phyloP scores from a whole-genome alignment of 2,329 filamentous ascomycete genomes.

The Ascosphaera acerosa region DNA sequence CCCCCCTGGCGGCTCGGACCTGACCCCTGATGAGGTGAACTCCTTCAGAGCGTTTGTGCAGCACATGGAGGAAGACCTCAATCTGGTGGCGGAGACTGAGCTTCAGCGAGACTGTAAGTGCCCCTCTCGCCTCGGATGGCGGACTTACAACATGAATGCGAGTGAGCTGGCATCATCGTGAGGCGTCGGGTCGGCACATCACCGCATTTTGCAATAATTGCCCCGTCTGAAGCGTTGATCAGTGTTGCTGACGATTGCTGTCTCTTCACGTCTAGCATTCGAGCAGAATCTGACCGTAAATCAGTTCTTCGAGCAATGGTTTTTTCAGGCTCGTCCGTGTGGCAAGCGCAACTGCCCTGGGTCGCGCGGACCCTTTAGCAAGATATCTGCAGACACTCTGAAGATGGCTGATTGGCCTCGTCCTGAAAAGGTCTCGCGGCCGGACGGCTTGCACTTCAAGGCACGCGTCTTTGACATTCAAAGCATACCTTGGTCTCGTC shows the following conservation, averaged over 20 bases:
- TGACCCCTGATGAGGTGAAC: not conserved
- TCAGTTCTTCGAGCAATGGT: conserved; percentile 19
- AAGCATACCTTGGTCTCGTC: conserved; percentile 17
- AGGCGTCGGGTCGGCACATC: too few relatives aligned
- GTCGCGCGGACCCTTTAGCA: conserved; percentile 5
- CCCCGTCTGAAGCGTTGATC: conserved; percentile 3
- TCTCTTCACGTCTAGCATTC: conserved; percentile 9
- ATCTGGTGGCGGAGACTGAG: conserved; percentile 1
- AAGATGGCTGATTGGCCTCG: conserved; percentile 14
- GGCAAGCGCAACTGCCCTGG: not conserved
- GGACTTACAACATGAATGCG: too few relatives aligned
- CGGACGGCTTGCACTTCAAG: conserved; percentile 8
- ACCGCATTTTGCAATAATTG: too few relatives aligned
- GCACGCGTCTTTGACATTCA: conserved; percentile 14
- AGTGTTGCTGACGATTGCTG: not conserved
- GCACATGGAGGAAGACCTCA: not conserved
- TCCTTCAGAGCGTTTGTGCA: not conserved
- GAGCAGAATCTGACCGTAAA: conserved; percentile 18
- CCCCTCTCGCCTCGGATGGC: too few relatives aligned
- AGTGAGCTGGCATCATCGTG: too few relatives aligned
- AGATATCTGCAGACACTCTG: conserved; percentile 10
- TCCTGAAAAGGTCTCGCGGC: conserved; percentile 12
- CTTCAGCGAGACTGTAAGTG: conserved; percentile 3
- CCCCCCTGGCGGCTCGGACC: not conserved
- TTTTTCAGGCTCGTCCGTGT: conserved; percentile 9